phyloP scores from a whole-genome alignment of 23 red algal species.

The Rhodosorus marinus region DNA sequence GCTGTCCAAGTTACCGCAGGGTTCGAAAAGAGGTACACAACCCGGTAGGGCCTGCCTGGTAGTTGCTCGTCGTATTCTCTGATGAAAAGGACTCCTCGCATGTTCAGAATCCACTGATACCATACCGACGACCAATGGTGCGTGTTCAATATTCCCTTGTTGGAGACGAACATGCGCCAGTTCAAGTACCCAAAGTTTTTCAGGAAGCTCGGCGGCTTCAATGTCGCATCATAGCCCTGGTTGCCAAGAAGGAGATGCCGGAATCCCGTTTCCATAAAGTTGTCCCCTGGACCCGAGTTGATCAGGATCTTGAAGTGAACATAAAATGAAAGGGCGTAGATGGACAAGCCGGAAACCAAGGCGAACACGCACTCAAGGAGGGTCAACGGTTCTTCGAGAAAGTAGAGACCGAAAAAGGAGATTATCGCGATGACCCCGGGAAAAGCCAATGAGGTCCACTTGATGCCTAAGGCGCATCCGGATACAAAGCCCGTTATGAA shows the following conservation, averaged over 20 bases:
- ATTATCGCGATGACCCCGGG: constrained; percentile 71
- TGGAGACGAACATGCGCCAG: constrained; percentile 72
- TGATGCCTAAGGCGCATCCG: constrained; percentile 1
- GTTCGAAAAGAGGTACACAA: constrained; percentile 88
- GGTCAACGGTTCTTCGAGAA: constrained; percentile 23
- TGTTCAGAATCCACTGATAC: constrained; percentile 73
- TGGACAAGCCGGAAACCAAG: constrained; percentile 12
- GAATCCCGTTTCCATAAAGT: constrained; percentile 68
- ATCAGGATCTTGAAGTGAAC: constrained; percentile 68
- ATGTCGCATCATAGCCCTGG: constrained; percentile 43
- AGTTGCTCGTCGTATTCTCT: too few species aligned
- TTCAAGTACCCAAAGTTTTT: constrained; percentile 68
- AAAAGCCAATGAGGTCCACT: constrained; percentile 55
- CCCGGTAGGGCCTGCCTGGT: too few species aligned
- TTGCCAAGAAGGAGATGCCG: constrained; percentile 43
- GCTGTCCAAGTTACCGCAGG: constrained; percentile 16
- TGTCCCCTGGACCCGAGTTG: constrained; percentile 50
- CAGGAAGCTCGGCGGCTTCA: constrained; percentile 13
- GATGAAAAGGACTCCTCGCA: constrained; percentile 86
- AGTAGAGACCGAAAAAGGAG: constrained; percentile 46
- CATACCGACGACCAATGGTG: constrained; percentile 81
- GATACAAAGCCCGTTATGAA: background rate
- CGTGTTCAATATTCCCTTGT: constrained; percentile 40
- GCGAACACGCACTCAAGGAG: constrained; percentile 39
- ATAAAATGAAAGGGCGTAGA: constrained; percentile 65